phyloP scores from a whole-genome alignment of 1,139 yeast species.

The Entelexis sorbosivorans region DNA sequence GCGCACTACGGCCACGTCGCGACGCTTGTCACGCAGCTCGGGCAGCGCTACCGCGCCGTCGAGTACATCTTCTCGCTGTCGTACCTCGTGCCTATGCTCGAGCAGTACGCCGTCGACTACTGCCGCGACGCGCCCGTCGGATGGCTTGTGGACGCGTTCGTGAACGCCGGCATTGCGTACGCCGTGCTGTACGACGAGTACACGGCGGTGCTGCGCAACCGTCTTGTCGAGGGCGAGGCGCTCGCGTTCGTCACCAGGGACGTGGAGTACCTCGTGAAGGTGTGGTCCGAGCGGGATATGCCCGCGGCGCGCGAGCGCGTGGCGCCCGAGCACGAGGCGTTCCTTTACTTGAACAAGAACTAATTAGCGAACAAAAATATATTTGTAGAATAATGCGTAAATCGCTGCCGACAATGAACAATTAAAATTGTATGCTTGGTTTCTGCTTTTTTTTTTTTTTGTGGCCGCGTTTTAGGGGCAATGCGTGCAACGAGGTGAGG shows the following conservation, averaged over 20 bases:
- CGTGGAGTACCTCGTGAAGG: conserved; percentile 1
- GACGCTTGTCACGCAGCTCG: conserved; percentile 38
- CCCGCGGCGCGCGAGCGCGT: conserved; percentile 2
- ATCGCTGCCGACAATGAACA: too few species aligned
- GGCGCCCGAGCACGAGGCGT: neutral
- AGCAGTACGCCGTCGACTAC: conserved; percentile 31
- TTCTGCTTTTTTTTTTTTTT: too few species aligned
- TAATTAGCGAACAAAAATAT: too few species aligned
- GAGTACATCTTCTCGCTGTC: conserved; percentile 77
- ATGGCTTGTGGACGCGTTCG: conserved; percentile 55
- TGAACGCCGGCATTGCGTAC: conserved; percentile 52
- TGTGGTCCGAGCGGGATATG: conserved; percentile 3
- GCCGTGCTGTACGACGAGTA: conserved; percentile 12
- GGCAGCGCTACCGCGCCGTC: conserved; percentile 38
- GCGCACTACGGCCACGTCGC: conserved; percentile 31
- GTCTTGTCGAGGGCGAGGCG: conserved; percentile 17
- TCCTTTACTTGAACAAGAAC: neutral
- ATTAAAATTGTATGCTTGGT: too few species aligned
- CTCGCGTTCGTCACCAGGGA: conserved; percentile 9
- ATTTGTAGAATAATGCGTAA: too few species aligned
- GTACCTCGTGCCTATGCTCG: conserved; percentile 50
- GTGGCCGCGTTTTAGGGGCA: neutral
- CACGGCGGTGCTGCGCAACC: conserved; percentile 11
- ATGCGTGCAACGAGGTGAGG: neutral
- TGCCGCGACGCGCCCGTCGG: conserved; percentile 36